phyloP scores from a whole-genome alignment of 768 basidiomycete genomes.

The Lactifluus echinatus region DNA sequence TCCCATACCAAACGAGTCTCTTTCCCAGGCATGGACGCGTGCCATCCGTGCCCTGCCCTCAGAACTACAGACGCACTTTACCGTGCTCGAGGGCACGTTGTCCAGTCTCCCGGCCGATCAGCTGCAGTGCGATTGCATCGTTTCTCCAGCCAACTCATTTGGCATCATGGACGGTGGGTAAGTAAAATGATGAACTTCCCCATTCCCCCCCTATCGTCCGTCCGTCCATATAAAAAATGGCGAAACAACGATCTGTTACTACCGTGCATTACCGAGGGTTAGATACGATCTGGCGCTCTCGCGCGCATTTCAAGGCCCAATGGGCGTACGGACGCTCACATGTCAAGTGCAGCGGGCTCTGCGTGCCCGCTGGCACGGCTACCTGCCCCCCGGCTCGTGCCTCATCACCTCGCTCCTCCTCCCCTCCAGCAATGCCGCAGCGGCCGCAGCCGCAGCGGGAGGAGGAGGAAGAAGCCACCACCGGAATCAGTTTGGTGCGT shows the following conservation, averaged over 20 bases:
- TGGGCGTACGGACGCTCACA: background rate
- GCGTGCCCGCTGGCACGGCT: background rate
- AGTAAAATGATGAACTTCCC: too few relatives aligned
- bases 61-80: slow-evolving; percentile 9
- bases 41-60: background rate
- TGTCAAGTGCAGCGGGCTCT: slow-evolving; percentile 8
- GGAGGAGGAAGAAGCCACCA: too few relatives aligned
- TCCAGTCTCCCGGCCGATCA: background rate
- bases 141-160: slow-evolving; percentile 18
- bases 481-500: slow-evolving; percentile 17
- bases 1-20: background rate
- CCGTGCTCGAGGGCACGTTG: slow-evolving; percentile 8
- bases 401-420: slow-evolving; percentile 7
- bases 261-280: too few relatives aligned
- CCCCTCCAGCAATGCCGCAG: background rate
- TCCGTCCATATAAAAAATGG: background rate
- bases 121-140: slow-evolving; percentile 13
- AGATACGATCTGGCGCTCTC: slow-evolving; percentile 16
- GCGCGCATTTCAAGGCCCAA: slow-evolving; percentile 1
- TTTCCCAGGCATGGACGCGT: background rate
- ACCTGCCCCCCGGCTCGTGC: slow-evolving; percentile 13
- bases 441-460: too few relatives aligned
- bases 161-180: slow-evolving; percentile 18
- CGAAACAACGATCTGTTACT: too few relatives aligned
- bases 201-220: background rate